Conservation (phyloP, 768 basidiomycete species). For the Amylocystis lapponica region DNA sequence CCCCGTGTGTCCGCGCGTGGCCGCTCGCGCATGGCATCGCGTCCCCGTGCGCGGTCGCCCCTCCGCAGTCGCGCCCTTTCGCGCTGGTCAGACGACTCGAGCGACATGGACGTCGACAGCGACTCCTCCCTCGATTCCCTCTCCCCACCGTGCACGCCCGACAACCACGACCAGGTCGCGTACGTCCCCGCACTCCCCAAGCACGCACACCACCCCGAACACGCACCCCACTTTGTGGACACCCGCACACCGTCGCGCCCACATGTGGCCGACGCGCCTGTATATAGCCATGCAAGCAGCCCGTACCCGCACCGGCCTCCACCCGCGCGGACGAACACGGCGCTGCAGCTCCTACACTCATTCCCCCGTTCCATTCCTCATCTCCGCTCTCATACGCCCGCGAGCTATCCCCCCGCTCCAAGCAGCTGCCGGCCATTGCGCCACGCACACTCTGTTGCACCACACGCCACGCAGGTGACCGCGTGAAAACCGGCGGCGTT, state of each 20-base stretch:
- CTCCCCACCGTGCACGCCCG: slow-evolving; percentile 19
- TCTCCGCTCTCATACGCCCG: slow-evolving; percentile 9
- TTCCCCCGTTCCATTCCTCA: slow-evolving; percentile 25
- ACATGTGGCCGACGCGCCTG: slow-evolving; percentile 1
- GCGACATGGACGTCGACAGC: slow-evolving; percentile 20
- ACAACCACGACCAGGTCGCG: slow-evolving; percentile 10
- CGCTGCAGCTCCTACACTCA: slow-evolving; percentile 23
- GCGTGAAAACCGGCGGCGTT: too few relatives aligned
- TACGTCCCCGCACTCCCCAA: slow-evolving; percentile 14
- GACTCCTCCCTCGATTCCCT: slow-evolving; percentile 14
- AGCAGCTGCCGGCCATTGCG: too few relatives aligned
- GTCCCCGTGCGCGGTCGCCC: slow-evolving; percentile 8
- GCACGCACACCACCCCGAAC: slow-evolving; percentile 4
- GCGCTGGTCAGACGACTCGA: slow-evolving; percentile 19
- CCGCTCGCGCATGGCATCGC: slow-evolving; percentile 7
- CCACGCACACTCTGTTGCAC: too few relatives aligned
- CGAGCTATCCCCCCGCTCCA: too few relatives aligned
- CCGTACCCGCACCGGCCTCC: not conserved
- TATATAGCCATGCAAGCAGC: not conserved
- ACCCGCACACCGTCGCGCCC: slow-evolving; percentile 10
- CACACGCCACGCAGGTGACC: too few relatives aligned
- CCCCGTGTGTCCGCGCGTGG: slow-evolving; percentile 19
- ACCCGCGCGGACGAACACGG: slow-evolving; percentile 14
- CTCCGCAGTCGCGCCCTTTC: slow-evolving; percentile 9
- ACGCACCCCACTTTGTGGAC: slow-evolving; percentile 11